Percentiles rank a stretch among this genome's conserved stretches.
Conservation (phyloP, 2,329 filamentous ascomycete species). For the Scedosporium boydii region DNA sequence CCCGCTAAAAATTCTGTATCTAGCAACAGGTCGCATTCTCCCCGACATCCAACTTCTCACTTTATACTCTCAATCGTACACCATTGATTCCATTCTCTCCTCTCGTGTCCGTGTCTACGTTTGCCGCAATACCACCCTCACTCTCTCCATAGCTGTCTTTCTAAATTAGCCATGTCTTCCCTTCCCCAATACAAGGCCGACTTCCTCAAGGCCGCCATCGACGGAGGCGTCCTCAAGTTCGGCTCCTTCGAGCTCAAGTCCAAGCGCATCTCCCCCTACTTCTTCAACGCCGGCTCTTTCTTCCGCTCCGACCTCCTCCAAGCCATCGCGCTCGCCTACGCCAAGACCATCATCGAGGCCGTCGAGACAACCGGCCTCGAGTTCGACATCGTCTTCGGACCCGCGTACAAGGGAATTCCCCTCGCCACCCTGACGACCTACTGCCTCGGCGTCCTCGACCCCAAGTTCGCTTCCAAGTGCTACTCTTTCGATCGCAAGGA, state of each 20-base stretch:
- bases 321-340: slow-evolving; percentile 75
- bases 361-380: slow-evolving; percentile 33
- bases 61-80: neutral
- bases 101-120: neutral
- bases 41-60: neutral
- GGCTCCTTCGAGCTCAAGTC: slow-evolving; percentile 88
- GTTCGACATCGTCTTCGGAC: slow-evolving; percentile 84
- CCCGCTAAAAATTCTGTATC: slow-evolving; percentile 2
- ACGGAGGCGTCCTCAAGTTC: slow-evolving; percentile 65
- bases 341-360: slow-evolving; percentile 49
- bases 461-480: slow-evolving; percentile 58
- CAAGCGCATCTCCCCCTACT: slow-evolving; percentile 84
- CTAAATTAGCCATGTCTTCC: slow-evolving; percentile 22
- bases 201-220: slow-evolving; percentile 62
- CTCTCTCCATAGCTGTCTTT: neutral
- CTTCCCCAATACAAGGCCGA: slow-evolving; percentile 59
- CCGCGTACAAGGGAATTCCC: slow-evolving; percentile 95
- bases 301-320: slow-evolving; percentile 70
- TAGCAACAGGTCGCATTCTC: neutral
- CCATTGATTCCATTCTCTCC: neutral
- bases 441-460: slow-evolving; percentile 63
- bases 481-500: slow-evolving; percentile 97
- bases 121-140: neutral
- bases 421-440: slow-evolving; percentile 70
- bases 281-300: slow-evolving; percentile 93